Percentiles rank a stretch among this genome's conserved stretches.
Conservation (phyloP, 352 stramenopile species). For the Pythium utonaiense region DNA sequence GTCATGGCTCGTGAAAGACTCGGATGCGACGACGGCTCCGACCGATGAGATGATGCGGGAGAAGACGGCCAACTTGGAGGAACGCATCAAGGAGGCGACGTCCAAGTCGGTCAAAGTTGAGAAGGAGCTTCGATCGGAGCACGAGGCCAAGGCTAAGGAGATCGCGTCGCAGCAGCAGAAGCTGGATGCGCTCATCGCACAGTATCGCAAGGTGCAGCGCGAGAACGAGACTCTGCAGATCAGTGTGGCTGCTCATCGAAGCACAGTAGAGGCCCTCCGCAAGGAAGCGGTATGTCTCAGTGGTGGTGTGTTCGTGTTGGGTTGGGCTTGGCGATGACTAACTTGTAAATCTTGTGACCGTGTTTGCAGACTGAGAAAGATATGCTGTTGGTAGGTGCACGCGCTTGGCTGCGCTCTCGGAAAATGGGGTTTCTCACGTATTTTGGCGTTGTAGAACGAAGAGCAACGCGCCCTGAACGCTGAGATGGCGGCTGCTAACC, state of each 20-base stretch:
- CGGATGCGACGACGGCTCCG: conserved; percentile 63
- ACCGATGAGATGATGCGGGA: conserved; percentile 85
- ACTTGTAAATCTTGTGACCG: conserved; percentile 14
- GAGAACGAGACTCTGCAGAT: conserved; percentile 78
- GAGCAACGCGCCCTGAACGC: conserved; percentile 84
- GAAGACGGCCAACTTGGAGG: conserved; percentile 84
- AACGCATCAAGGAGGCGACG: conserved; percentile 85
- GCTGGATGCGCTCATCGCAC: conserved; percentile 64
- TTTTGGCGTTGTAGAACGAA: conserved; percentile 59
- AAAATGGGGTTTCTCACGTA: neutral
- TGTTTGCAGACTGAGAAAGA: conserved; percentile 78
- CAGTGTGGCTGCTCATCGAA: conserved; percentile 56
- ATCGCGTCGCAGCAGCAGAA: conserved; percentile 74
- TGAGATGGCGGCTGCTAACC: conserved; percentile 78
- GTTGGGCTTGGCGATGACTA: neutral
- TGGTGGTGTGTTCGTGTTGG: neutral
- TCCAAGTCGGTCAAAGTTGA: conserved; percentile 63
- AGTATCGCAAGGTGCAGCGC: conserved; percentile 81
- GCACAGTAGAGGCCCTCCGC: conserved; percentile 66
- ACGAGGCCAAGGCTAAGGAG: conserved; percentile 75
- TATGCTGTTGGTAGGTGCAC: conserved; percentile 60
- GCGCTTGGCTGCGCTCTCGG: neutral
- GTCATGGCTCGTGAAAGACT: conserved; percentile 81
- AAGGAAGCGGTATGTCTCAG: conserved; percentile 64
- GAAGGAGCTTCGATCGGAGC: conserved; percentile 62